Percentiles rank a stretch among this genome's conserved stretches.
phyloP scores from a whole-genome alignment of 1,284 basidiomycete species.

The Ceratobasidium sp. region DNA sequence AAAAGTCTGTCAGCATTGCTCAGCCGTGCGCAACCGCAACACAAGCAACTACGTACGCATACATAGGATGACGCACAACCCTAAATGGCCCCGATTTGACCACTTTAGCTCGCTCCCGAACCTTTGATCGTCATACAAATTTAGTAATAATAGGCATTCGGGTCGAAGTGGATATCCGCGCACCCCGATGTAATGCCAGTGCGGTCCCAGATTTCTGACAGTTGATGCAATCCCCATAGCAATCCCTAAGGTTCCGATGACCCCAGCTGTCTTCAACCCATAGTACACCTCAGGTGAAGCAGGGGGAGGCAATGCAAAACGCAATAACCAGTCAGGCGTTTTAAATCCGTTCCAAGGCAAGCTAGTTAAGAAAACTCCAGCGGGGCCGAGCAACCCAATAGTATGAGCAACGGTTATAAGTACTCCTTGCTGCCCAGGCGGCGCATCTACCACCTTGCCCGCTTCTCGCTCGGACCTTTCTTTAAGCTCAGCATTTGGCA shows the following conservation, averaged over 20 bases:
- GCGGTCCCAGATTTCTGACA: conserved; percentile 6
- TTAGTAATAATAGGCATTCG: no score
- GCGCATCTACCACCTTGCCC: conserved; percentile 7
- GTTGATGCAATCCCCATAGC: background rate
- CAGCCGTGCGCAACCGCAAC: background rate
- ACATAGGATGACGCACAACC: conserved; percentile 29
- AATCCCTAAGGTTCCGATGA: background rate
- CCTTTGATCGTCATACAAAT: no score
- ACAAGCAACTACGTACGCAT: background rate
- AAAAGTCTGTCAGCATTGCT: background rate
- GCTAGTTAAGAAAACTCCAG: background rate
- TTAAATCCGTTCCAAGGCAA: conserved; percentile 12
- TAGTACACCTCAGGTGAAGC: background rate
- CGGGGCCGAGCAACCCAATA: conserved; percentile 4
- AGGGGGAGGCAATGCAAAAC: background rate
- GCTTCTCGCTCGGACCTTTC: conserved; percentile 9
- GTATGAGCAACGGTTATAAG: conserved; percentile 1
- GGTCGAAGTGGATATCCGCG: background rate
- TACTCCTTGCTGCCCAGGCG: conserved; percentile 1
- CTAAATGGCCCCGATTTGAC: conserved; percentile 29
- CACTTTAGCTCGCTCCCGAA: conserved; percentile 28
- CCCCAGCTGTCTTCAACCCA: background rate
- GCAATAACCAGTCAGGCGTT: conserved; percentile 18
- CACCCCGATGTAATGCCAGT: conserved; percentile 38
- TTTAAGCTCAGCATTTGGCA: background rate